Base-by-base conservation (phyloP, 345 rosid genomes). In the Lepidium didymum region DNA sequence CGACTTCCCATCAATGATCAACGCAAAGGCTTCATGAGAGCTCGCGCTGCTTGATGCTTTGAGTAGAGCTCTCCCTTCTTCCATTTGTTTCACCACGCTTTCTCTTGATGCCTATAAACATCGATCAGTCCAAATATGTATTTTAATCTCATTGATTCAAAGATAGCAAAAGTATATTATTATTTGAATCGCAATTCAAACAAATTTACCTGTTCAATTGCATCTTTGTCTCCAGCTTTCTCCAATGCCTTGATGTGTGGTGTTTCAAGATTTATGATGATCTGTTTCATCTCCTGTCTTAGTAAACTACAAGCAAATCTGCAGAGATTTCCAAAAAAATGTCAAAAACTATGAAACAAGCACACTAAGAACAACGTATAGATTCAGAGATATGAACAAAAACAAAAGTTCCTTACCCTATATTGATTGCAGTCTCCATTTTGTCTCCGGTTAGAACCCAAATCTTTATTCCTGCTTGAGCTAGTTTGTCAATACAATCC, bases 361-460 rank as follows among this genome's bases (percentile, higher is more conserved):
- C 36, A 44, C 25, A 47, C 34, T 19, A 47, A 40, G 41, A 42
- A 73, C 47, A 51, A 56, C 49, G 49, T 42, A 38, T 45, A 40
- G 4, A 46, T 46, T n/a, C 36, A 10, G 1, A 45, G 35, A 42
- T 21, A 2, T 29, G 38, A 60, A 47, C 9, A 29, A 33, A 33
- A 35, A 13, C 45, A 21, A 3, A 67, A 19, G 61, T 10, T 53
- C 8, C 72, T 67, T 72, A 90, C 98, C 98, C 98, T 5, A 93
- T 90, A 67, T 93, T 93, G 56, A 93, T 90, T 5, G 98, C 98
- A 0, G 98, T 93, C 83, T 93, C 98, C 97, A 93, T 88, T 77
- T 93, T 93, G 76, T 93, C 98, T 69, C 98, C 97, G 1, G 98
- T 93, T 80, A 93, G 78, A 62, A 93, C 95, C 98, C 98, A 93